Conservation (phyloP, 2,329 filamentous ascomycete genomes). For the Beauveria bassiana region DNA sequence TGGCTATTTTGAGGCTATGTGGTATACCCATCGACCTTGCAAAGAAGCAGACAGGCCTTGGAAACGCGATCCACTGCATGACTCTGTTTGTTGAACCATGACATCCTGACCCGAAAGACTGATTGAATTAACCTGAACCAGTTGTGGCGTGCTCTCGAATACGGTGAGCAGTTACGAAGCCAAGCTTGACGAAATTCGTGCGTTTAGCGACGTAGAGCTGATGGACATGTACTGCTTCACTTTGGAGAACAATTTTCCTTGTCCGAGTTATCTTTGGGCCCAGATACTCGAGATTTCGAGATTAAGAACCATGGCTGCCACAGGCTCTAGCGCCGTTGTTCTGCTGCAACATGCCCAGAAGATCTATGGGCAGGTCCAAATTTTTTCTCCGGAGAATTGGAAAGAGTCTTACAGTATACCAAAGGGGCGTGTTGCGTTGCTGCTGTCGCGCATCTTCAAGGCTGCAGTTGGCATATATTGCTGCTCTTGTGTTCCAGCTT, state of each 20-base stretch:
- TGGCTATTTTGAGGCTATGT: neutral
- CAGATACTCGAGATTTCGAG: neutral
- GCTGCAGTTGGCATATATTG: neutral
- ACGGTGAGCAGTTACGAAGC: neutral
- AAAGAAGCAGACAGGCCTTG: neutral
- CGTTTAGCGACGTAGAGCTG: neutral
- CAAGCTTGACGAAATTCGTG: neutral
- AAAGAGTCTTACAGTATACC: neutral
- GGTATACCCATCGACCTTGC: neutral
- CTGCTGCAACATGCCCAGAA: neutral
- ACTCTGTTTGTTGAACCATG: neutral
- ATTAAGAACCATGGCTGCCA: neutral
- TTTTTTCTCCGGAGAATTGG: neutral
- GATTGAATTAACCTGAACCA: neutral
- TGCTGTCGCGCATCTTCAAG: neutral
- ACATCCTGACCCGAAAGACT: neutral
- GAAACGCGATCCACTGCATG: neutral
- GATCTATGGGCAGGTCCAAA: neutral
- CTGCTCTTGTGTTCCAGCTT: neutral
- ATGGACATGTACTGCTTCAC: neutral
- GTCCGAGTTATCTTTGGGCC: neutral
- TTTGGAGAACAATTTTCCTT: neutral
- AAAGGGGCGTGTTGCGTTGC: neutral
- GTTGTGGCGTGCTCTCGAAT: neutral
- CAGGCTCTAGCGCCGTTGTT: neutral